Evolutionary conservation across 2,329 filamentous ascomycete species (phyloP).

Genomic region (Sclerotinia glacialis): DNA sequence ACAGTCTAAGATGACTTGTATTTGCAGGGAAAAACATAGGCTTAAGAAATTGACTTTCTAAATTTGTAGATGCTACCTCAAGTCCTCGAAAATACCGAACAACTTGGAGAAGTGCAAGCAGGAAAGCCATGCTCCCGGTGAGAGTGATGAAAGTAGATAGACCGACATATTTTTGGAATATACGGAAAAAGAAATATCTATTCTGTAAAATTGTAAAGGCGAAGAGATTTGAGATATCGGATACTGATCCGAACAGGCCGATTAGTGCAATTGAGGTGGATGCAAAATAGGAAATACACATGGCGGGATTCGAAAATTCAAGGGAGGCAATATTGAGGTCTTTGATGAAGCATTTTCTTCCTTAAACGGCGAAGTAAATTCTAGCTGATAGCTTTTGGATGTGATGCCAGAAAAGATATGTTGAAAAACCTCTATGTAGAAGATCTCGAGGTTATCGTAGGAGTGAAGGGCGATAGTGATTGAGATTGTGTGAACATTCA

Average conservation of each 20-base stretch:
- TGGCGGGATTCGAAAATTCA: not conserved
- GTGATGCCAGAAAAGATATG: not conserved
- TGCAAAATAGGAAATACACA: constrained; percentile 13
- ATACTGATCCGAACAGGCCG: constrained; percentile 12
- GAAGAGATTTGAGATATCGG: constrained; percentile 19
- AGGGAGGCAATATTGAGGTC: constrained; percentile 1
- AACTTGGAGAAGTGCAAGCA: constrained; percentile 28
- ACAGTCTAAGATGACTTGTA: constrained; percentile 64
- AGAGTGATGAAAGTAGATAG: constrained; percentile 22
- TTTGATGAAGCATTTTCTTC: constrained; percentile 16
- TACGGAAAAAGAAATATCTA: constrained; percentile 17
- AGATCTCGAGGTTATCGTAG: not conserved
- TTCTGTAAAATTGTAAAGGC: constrained; percentile 22
- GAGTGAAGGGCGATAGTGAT: not conserved
- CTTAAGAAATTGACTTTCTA: constrained; percentile 26
- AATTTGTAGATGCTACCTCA: constrained; percentile 3
- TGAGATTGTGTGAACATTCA: constrained; percentile 1
- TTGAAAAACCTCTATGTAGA: not conserved
- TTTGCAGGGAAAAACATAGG: constrained; percentile 62
- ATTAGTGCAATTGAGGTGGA: constrained; percentile 6
- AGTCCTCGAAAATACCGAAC: constrained; percentile 29
- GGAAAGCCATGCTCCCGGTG: not conserved
- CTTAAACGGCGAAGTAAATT: too few relatives aligned
- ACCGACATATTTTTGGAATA: constrained; percentile 23
- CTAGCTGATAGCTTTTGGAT: not conserved